phyloP scores from a whole-genome alignment of 805 yeast genomes.

The Wickerhamomyces silvicola region DNA sequence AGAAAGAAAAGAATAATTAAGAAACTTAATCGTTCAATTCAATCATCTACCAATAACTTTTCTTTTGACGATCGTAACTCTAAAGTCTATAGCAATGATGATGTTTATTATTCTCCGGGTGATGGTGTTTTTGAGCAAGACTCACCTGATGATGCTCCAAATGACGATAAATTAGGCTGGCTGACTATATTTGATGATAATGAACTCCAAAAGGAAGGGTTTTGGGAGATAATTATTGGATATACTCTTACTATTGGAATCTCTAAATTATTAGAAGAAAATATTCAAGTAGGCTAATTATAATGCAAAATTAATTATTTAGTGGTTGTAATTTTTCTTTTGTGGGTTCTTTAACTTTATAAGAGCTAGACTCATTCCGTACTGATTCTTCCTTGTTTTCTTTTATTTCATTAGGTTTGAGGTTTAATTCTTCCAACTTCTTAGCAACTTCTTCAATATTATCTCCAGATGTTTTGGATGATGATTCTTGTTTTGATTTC shows the following conservation, averaged over 20 bases:
- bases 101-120: constrained; percentile 30
- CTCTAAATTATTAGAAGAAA: constrained; percentile 26
- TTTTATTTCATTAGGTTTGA: constrained; percentile 14
- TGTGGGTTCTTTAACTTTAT: too few species aligned
- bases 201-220: constrained; percentile 28
- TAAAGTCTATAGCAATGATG: constrained; percentile 1
- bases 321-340: not conserved
- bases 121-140: constrained; percentile 45
- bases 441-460: constrained; percentile 14
- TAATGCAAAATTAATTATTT: not conserved
- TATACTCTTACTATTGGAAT: constrained; percentile 46
- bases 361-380: too few species aligned
- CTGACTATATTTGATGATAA: constrained; percentile 49
- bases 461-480: constrained; percentile 4
- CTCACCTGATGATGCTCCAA: constrained; percentile 57
- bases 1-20: constrained; percentile 32
- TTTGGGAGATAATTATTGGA: constrained; percentile 51
- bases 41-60: not conserved
- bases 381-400: too few species aligned
- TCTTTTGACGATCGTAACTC: constrained; percentile 1
- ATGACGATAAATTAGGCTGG: constrained; percentile 59
- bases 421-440: constrained; percentile 19
- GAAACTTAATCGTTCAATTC: constrained; percentile 23
- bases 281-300: not conserved
- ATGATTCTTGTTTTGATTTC: constrained; percentile 8